Conservation (phyloP, 2,329 filamentous ascomycete genomes). For the Aspergillus sp. region DNA sequence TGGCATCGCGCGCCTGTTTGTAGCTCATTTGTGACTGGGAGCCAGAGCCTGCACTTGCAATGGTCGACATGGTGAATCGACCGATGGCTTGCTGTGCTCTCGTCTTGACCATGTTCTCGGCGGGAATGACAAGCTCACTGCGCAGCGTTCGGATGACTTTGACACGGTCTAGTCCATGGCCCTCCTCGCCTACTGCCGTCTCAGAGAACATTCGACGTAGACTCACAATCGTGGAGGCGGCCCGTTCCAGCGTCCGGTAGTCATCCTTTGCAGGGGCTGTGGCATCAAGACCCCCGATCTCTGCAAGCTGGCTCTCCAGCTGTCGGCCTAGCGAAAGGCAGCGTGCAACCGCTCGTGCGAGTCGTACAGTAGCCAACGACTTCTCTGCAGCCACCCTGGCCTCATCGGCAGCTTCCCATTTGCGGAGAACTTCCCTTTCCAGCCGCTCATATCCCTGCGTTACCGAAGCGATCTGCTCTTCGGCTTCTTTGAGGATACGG, state of each 20-base stretch:
- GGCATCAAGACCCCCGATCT: slow-evolving; percentile 38
- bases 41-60: slow-evolving; percentile 38
- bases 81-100: slow-evolving; percentile 76
- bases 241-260: slow-evolving; percentile 76
- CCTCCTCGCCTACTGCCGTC: slow-evolving; percentile 70
- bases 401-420: slow-evolving; percentile 83
- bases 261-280: slow-evolving; percentile 60
- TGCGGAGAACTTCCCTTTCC: slow-evolving; percentile 80
- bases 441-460: slow-evolving; percentile 83
- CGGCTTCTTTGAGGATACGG: slow-evolving; percentile 72
- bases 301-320: slow-evolving; percentile 70
- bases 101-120: slow-evolving; percentile 72
- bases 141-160: slow-evolving; percentile 71
- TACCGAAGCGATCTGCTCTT: slow-evolving; percentile 75
- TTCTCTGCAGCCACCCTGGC: slow-evolving; percentile 75
- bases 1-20: slow-evolving; percentile 70
- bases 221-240: slow-evolving; percentile 74
- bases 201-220: slow-evolving; percentile 72
- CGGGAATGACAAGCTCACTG: slow-evolving; percentile 67
- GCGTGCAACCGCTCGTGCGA: slow-evolving; percentile 74
- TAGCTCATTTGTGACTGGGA: slow-evolving; percentile 50
- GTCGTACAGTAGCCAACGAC: slow-evolving; percentile 75
- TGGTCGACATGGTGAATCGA: slow-evolving; percentile 74
- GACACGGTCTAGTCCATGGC: slow-evolving; percentile 72
- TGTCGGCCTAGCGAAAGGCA: slow-evolving; percentile 81